Conservation (phyloP, 2,329 filamentous ascomycete genomes). For the Clonostachys chloroleuca region DNA sequence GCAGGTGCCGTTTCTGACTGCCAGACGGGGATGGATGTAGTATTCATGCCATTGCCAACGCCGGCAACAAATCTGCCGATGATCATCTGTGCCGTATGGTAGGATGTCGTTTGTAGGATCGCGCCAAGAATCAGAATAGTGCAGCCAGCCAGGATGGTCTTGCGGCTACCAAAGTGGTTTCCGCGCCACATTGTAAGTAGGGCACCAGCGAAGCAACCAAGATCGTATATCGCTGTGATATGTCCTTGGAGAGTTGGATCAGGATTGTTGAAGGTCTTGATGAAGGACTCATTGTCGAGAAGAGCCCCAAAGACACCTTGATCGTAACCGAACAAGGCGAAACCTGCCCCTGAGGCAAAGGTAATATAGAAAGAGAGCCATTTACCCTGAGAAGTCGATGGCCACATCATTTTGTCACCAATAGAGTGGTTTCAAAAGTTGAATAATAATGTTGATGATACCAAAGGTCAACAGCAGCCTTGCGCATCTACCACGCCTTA, state of each 20-base stretch:
- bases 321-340: conserved; percentile 22
- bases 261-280: conserved; percentile 28
- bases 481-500: no score
- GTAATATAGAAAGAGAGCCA: conserved; percentile 3
- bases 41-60: conserved; percentile 38
- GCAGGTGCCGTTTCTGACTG: conserved; percentile 26
- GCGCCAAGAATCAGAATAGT: conserved; percentile 3
- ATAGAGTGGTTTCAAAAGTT: no score
- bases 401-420: not conserved
- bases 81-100: conserved; percentile 15
- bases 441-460: no score
- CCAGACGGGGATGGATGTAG: conserved; percentile 29
- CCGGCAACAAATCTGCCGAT: conserved; percentile 19
- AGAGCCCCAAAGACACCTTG: conserved; percentile 34
- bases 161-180: conserved; percentile 35
- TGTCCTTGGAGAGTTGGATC: conserved; percentile 17
- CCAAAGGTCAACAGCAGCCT: no score
- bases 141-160: conserved; percentile 21
- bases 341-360: conserved; percentile 3
- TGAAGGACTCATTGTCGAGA: conserved; percentile 16
- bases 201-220: conserved; percentile 41
- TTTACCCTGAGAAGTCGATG: not conserved
- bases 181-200: conserved; percentile 31
- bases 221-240: conserved; percentile 32
- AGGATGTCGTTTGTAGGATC: conserved; percentile 7